Evolutionary conservation across 2,329 filamentous ascomycete species (phyloP), one percentile per base, ranked within the genome.

Genomic region (Fusarium albidum): DNA sequence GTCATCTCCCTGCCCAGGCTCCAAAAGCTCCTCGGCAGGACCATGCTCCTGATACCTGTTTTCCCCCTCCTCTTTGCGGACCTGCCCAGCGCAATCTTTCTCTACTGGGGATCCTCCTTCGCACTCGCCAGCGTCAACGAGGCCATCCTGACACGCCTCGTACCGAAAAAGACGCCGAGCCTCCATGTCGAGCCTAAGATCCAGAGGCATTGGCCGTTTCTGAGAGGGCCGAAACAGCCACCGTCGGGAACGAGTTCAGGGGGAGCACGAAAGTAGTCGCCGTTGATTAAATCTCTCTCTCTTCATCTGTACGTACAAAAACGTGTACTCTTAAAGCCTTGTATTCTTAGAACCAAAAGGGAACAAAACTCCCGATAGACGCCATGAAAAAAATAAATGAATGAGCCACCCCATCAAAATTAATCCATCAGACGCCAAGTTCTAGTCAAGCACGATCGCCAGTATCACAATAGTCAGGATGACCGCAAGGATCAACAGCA

Each of bases 381-480:
- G 60, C 66, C 63, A 45, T 46, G 26, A 43, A 50, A 56, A 52
- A 44, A 49, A 61, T 28, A 55, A 49, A 52, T 34, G 29, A 40
- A 65, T 27, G 48, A 53, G 38, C 33, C 43, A 44, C 55, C 52
- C 44, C 39, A 51, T 42, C 12, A 44, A 51, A 58, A 50, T 46
- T n/a, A n/a, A n/a, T n/a, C n/a, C 38, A 17, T 41, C 41, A 51
- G 42, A 57, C 37, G 49, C 51, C 57, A 35, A 42, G 48, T 49
- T 63, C 46, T 67, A 96, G 52, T 90, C 89, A 66, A 96, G 71
- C 44, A 92, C 86, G 45, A 94, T 90, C 12, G 95, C 96, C 64
- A 99, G 77, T 54, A 99, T 81, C 37, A 99, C 88, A 64, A 99
- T 92, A 4, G 92, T 89, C 67, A 98, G 74, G 54, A 99, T 95